Evolutionary conservation across 345 rosid species (phyloP).

Genomic region (Psidium guajava): DNA sequence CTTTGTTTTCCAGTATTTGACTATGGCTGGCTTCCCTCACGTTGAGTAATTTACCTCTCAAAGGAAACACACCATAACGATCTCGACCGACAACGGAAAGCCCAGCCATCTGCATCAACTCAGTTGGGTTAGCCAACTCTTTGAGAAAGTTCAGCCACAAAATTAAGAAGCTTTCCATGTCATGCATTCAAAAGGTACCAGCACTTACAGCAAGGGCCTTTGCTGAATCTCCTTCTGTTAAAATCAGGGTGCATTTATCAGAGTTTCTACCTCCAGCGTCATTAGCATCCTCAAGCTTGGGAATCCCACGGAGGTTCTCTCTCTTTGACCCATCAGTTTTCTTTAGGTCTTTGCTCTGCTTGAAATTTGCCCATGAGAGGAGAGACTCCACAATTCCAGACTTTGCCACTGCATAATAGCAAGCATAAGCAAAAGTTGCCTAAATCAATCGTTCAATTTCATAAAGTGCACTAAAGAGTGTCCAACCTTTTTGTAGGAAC

Average conservation of each 20-base stretch:
- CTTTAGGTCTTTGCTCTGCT: conserved; percentile 79
- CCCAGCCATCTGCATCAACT: conserved; percentile 60
- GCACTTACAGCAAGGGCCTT: conserved; percentile 85
- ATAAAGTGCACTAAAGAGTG: background rate
- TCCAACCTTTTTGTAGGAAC: conserved; percentile 67
- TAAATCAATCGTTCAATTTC: background rate
- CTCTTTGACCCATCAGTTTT: conserved; percentile 84
- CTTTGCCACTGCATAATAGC: conserved; percentile 48
- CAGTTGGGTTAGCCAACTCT: background rate
- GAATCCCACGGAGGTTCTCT: conserved; percentile 42
- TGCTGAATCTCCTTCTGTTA: conserved; percentile 99
- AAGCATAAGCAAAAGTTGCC: background rate
- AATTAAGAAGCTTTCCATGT: background rate
- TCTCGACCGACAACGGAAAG: conserved; percentile 51
- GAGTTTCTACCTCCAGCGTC: conserved; percentile 86
- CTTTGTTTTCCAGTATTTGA: conserved; percentile 77
- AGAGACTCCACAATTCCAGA: conserved; percentile 72
- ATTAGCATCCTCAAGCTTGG: conserved; percentile 86
- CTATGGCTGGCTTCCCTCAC: conserved; percentile 88
- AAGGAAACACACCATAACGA: conserved; percentile 77
- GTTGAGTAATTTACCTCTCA: conserved; percentile 86
- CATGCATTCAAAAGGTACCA: background rate
- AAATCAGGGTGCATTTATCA: conserved; percentile 65
- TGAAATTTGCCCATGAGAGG: conserved; percentile 87
- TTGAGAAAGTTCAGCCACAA: background rate